Evolutionary conservation across 805 yeast species (phyloP).

Genomic region (Kodamaea laetipori): DNA sequence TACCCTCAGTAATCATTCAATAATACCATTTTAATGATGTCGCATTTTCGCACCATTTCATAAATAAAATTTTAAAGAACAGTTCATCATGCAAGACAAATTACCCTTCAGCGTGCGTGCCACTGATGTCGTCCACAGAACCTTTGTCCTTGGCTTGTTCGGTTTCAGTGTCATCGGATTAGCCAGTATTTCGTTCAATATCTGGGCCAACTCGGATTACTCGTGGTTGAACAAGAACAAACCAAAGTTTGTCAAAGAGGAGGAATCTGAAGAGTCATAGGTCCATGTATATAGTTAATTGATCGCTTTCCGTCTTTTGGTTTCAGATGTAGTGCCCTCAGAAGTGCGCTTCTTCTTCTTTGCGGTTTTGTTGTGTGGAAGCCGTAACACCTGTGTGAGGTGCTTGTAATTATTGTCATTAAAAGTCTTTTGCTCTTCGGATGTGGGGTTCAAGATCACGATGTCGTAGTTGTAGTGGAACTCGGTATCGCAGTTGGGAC

Average conservation of each 20-base stretch:
- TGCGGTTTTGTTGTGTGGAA: slow-evolving; percentile 3
- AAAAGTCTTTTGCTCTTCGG: slow-evolving; percentile 3
- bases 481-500: slow-evolving; percentile 34
- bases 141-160: slow-evolving; percentile 42
- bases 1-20: neutral
- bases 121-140: slow-evolving; percentile 46
- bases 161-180: slow-evolving; percentile 45
- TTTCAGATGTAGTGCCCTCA: neutral
- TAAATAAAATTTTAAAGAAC: neutral
- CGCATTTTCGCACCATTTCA: slow-evolving; percentile 9
- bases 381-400: neutral
- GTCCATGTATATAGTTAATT: neutral
- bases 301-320: neutral
- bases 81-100: slow-evolving; percentile 20
- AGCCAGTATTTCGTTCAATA: slow-evolving; percentile 41
- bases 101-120: slow-evolving; percentile 46
- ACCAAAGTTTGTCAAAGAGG: slow-evolving; percentile 37
- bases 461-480: slow-evolving; percentile 31
- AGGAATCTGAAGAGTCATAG: slow-evolving; percentile 26
- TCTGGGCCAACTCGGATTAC: slow-evolving; percentile 47
- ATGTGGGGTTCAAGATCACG: slow-evolving; percentile 33
- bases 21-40: neutral
- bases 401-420: slow-evolving; percentile 3
- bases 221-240: slow-evolving; percentile 44
- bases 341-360: neutral